These are phyloP conservation scores for Psilocybe subaeruginosa DNA, from an alignment of 768 basidiomycete species.

Conservation along the genomic window DNA sequence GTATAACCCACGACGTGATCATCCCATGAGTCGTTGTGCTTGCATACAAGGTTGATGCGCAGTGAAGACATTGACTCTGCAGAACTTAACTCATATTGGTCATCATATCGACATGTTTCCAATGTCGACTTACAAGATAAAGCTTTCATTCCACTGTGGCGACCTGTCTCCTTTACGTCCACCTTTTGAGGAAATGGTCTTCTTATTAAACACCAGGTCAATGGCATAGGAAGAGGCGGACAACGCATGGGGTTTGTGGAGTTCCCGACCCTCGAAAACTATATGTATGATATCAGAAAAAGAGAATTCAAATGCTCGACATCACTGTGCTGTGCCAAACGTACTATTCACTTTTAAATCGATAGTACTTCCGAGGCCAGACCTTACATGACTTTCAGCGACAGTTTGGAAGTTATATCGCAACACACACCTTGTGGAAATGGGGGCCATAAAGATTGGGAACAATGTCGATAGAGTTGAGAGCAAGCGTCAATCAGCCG, in stretches of 20 bases:
- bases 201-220: neutral
- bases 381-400: neutral
- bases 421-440: neutral
- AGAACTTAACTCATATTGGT: neutral
- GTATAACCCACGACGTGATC: neutral
- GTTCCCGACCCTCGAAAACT: slow-evolving; percentile 1
- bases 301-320: neutral
- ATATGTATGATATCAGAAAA: neutral
- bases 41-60: neutral
- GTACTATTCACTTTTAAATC: neutral
- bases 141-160: slow-evolving; percentile 6
- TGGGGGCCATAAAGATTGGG: neutral
- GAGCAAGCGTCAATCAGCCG: too few species aligned
- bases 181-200: neutral
- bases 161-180: neutral
- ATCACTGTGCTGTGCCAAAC: neutral
- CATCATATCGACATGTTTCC: neutral
- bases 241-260: neutral
- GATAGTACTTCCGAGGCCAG: neutral
- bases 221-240: neutral
- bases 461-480: too few species aligned
- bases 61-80: neutral
- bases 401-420: neutral
- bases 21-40: neutral
- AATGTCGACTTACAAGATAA: slow-evolving; percentile 1